Evolutionary conservation across 2,329 filamentous ascomycete species (phyloP).

Genomic region (Dothistroma septosporum): DNA sequence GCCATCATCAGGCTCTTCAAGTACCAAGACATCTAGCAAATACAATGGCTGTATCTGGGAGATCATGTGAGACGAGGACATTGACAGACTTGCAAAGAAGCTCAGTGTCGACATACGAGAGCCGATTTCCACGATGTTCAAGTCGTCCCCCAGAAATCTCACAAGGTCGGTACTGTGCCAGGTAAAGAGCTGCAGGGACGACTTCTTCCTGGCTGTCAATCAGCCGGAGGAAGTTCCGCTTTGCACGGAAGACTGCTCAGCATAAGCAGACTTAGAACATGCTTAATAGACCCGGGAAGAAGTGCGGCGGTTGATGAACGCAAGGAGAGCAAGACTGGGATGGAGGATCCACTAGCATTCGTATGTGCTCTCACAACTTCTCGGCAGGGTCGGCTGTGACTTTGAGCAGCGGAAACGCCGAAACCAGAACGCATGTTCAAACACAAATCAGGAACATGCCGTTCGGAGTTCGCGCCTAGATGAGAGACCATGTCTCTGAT

Average conservation of each 20-base stretch:
- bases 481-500: no score
- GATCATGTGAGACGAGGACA: not conserved
- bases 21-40: not conserved
- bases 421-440: no score
- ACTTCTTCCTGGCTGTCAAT: not conserved
- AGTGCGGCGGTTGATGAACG: not conserved
- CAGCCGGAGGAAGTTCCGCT: not conserved
- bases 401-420: no score
- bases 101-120: not conserved
- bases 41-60: not conserved
- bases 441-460: no score
- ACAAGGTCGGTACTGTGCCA: not conserved
- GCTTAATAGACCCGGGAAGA: not conserved
- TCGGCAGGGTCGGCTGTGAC: no score
- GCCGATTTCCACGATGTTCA: not conserved
- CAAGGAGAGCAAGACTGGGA: no score
- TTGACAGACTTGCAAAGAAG: not conserved
- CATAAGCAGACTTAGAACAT: not conserved
- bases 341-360: no score
- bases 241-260: not conserved
- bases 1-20: not conserved
- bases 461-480: no score
- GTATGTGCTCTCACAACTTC: no score
- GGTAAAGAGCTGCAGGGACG: not conserved
- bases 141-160: not conserved